These are phyloP conservation scores for Erysimum cheiri DNA, from an alignment of 441 rosid species.

Conservation along the genomic window DNA sequence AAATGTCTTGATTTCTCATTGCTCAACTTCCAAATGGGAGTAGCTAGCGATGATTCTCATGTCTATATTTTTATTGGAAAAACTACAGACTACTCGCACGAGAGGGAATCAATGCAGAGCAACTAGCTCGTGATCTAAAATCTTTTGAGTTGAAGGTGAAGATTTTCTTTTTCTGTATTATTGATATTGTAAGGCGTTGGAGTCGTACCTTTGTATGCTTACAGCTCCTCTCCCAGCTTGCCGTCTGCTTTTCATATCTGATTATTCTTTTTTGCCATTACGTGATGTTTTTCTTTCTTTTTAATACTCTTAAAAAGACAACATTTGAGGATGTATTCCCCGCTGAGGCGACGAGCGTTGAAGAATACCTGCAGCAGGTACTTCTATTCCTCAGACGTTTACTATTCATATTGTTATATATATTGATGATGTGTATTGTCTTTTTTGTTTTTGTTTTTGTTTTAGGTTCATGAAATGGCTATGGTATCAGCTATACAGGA, in stretches of 20 bases:
- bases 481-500: slow-evolving; percentile 95
- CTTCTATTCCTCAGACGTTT: not conserved
- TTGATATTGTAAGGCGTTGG: slow-evolving; percentile 8
- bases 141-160: slow-evolving; percentile 92
- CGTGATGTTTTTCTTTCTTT: slow-evolving; percentile 23
- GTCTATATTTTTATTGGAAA: slow-evolving; percentile 14
- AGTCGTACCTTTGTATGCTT: slow-evolving; percentile 24
- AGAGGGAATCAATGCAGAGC: slow-evolving; percentile 97
- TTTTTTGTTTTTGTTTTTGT: not conserved
- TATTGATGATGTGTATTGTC: slow-evolving; percentile 8
- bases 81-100: slow-evolving; percentile 85
- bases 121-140: slow-evolving; percentile 91
- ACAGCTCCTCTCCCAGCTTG: slow-evolving; percentile 20
- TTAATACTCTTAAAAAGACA: slow-evolving; percentile 52
- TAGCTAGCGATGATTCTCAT: slow-evolving; percentile 21
- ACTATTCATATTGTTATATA: not conserved
- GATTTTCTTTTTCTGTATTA: slow-evolving; percentile 5
- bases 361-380: slow-evolving; percentile 97
- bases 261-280: slow-evolving; percentile 9
- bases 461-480: slow-evolving; percentile 96
- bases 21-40: not conserved
- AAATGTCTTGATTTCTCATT: slow-evolving; percentile 2
- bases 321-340: slow-evolving; percentile 98
- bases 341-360: slow-evolving; percentile 90
- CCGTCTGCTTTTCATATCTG: slow-evolving; percentile 21